Evolutionary conservation across 2,329 filamentous ascomycete genomes (phyloP).

Genomic region (Fusarium hainanense): DNA sequence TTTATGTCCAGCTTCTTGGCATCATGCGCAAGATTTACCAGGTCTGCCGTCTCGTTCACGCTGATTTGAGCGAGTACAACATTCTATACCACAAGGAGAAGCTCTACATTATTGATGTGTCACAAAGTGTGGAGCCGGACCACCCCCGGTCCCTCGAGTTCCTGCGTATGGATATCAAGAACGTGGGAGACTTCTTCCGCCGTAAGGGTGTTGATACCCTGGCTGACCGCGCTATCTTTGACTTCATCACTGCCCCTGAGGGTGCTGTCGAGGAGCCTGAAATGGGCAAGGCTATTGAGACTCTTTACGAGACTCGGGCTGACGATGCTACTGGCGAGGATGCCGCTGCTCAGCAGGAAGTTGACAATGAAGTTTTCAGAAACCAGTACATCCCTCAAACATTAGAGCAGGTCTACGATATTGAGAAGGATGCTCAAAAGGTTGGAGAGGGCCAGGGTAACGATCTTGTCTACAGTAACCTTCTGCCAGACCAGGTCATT

Average conservation of each 20-base stretch:
- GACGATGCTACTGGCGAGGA: conserved; percentile 62
- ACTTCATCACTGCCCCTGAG: conserved; percentile 77
- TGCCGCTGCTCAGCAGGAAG: conserved; percentile 70
- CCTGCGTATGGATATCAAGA: conserved; percentile 98
- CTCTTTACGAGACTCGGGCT: conserved; percentile 70
- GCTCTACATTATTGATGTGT: conserved; percentile 96
- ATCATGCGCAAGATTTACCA: conserved; percentile 96
- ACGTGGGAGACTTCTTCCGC: conserved; percentile 91
- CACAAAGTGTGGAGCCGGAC: conserved; percentile 96
- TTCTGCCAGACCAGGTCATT: conserved; percentile 78
- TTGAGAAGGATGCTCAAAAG: conserved; percentile 87
- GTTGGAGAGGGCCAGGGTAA: conserved; percentile 78
- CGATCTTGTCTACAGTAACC: conserved; percentile 84
- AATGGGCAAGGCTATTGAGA: conserved; percentile 72
- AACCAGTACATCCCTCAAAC: conserved; percentile 98
- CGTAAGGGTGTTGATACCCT: conserved; percentile 85
- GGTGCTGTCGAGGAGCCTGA: conserved; percentile 70
- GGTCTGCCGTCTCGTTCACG: conserved; percentile 90
- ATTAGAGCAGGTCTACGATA: conserved; percentile 94
- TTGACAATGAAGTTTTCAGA: conserved; percentile 92
- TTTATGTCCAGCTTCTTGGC: conserved; percentile 86
- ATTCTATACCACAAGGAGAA: conserved; percentile 85
- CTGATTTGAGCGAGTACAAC: conserved; percentile 98
- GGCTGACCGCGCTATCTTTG: conserved; percentile 81
- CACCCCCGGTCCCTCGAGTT: conserved; percentile 94